Conservation (phyloP, 371 early-diverging fungal genomes). For the Mortierella sp. region DNA sequence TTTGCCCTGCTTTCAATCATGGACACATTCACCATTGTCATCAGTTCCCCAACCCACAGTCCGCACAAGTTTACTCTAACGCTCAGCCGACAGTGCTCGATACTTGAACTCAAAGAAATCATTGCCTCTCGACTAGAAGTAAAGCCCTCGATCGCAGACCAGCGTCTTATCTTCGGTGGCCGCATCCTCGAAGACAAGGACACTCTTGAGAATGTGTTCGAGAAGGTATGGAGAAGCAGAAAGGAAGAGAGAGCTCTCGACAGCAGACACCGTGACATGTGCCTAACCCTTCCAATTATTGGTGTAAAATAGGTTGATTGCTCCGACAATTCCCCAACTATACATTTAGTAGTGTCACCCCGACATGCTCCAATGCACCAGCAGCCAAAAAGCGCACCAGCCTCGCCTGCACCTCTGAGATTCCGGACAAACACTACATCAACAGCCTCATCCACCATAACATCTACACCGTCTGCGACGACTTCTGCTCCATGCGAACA, state of each 20-base stretch:
- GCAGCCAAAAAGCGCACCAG: conserved; percentile 12
- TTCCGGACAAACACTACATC: conserved; percentile 14
- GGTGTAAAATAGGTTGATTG: conserved; percentile 25
- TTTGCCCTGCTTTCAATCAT: conserved; percentile 9
- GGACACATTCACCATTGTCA: conserved; percentile 35
- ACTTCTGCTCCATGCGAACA: no score
- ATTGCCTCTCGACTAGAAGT: conserved; percentile 37
- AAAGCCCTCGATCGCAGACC: conserved; percentile 19
- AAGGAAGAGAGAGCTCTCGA: background rate
- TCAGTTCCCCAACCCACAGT: conserved; percentile 34
- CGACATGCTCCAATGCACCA: background rate
- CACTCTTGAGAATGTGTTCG: conserved; percentile 31
- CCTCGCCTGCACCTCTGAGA: conserved; percentile 18
- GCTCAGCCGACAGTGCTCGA: conserved; percentile 25
- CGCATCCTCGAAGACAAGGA: conserved; percentile 48
- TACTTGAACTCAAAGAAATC: conserved; percentile 37
- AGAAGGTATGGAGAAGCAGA: conserved; percentile 27
- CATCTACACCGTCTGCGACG: background rate
- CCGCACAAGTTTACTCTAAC: conserved; percentile 25
- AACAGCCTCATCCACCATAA: background rate
- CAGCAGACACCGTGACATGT: background rate
- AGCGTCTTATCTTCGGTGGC: conserved; percentile 47
- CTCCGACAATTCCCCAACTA: conserved; percentile 22
- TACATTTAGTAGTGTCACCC: conserved; percentile 41
- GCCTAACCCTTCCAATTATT: background rate